Evolutionary conservation across 2,329 filamentous ascomycete species (phyloP).

Genomic region (Pseudogymnoascus sp.): DNA sequence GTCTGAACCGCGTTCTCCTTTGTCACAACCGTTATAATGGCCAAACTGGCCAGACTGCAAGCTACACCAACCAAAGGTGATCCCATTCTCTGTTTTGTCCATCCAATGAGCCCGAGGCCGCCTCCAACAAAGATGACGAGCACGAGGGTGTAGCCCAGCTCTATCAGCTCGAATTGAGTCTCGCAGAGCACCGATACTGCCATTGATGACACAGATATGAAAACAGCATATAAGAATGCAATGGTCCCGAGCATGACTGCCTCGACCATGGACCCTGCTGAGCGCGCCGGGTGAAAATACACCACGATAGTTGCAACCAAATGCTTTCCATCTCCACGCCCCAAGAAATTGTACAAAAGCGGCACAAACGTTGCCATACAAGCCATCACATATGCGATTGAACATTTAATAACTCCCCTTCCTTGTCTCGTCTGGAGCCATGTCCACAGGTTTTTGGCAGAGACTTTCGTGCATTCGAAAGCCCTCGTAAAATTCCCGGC

Average conservation of each 20-base stretch:
- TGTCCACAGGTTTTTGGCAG: conserved; percentile 36
- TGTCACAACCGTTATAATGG: conserved; percentile 81
- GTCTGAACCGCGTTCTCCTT: conserved; percentile 84
- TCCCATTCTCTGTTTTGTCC: conserved; percentile 73
- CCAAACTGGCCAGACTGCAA: conserved; percentile 77
- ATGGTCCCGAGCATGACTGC: conserved; percentile 67
- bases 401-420: conserved; percentile 80
- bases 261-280: conserved; percentile 82
- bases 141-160: conserved; percentile 69
- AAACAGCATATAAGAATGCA: conserved; percentile 69
- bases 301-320: conserved; percentile 89
- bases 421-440: conserved; percentile 67
- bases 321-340: conserved; percentile 83
- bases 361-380: conserved; percentile 80
- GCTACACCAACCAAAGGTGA: conserved; percentile 76
- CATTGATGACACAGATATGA: conserved; percentile 79
- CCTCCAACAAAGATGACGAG: conserved; percentile 78
- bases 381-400: conserved; percentile 77
- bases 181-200: conserved; percentile 75
- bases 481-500: conserved; percentile 27
- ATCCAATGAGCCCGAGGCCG: conserved; percentile 78
- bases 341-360: conserved; percentile 63
- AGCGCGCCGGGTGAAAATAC: conserved; percentile 86
- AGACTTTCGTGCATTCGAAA: conserved; percentile 28
- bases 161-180: conserved; percentile 53